phyloP scores from a whole-genome alignment of 495 filamentous ascomycete species.

The Penicillium canariense region DNA sequence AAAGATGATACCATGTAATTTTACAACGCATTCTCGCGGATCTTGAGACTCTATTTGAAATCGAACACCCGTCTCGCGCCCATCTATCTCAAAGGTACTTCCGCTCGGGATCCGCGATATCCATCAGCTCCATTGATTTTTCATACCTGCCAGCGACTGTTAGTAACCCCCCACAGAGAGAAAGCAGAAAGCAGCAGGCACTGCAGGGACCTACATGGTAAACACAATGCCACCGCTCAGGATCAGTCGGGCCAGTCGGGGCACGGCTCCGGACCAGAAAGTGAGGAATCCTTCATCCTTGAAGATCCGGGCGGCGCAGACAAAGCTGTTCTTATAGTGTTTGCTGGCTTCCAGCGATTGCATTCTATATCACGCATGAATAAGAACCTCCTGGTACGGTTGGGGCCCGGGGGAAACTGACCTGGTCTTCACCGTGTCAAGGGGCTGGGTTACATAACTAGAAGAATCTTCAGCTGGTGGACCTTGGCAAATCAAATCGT shows the following conservation, averaged over 20 bases:
- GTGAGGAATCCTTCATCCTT: conserved; percentile 86
- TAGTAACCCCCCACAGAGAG: conserved; percentile 9
- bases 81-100: conserved; percentile 65
- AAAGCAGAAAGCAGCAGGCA: background rate
- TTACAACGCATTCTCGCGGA: conserved; percentile 10
- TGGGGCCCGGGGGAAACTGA: conserved; percentile 23
- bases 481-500: background rate
- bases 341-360: conserved; percentile 87
- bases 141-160: conserved; percentile 64
- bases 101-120: conserved; percentile 76
- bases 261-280: conserved; percentile 92
- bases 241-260: conserved; percentile 77
- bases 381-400: background rate
- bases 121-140: conserved; percentile 89
- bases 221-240: conserved; percentile 96
- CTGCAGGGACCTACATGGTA: conserved; percentile 66
- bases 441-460: conserved; percentile 73
- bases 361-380: conserved; percentile 60
- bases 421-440: conserved; percentile 95
- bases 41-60: conserved; percentile 13
- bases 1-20: conserved; percentile 22
- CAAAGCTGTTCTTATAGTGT: conserved; percentile 84
- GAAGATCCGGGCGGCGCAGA: conserved; percentile 79
- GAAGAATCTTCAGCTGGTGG: conserved; percentile 1
- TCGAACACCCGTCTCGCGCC: conserved; percentile 63